These are phyloP conservation scores for Coprinopsis cinerea DNA, from an alignment of 768 basidiomycete species.

Conservation along the genomic window DNA sequence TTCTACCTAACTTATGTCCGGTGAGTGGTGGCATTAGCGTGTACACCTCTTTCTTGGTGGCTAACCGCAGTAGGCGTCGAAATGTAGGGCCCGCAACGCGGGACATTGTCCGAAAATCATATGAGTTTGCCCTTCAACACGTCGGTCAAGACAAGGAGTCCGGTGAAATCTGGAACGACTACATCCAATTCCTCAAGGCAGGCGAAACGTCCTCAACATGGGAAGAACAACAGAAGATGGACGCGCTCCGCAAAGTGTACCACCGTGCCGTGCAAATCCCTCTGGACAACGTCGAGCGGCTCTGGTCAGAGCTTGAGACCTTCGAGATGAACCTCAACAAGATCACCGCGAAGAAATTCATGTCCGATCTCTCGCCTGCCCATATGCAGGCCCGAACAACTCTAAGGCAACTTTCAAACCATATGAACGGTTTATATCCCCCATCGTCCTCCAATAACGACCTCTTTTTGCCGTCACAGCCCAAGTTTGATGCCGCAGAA, in stretches of 20 bases:
- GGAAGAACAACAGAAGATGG: conserved; percentile 97
- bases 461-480: conserved; percentile 61
- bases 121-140: conserved; percentile 86
- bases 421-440: conserved; percentile 60
- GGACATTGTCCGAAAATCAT: conserved; percentile 78
- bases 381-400: conserved; percentile 95
- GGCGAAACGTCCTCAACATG: conserved; percentile 82
- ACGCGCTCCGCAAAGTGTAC: conserved; percentile 84
- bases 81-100: conserved; percentile 64
- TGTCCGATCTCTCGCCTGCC: conserved; percentile 84
- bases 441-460: conserved; percentile 29
- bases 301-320: conserved; percentile 92
- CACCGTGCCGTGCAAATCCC: conserved; percentile 94
- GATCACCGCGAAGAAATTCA: conserved; percentile 94
- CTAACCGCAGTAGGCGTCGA: conserved; percentile 43
- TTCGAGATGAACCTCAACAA: conserved; percentile 89
- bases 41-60: conserved; percentile 15
- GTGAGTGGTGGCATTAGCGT: conserved; percentile 33
- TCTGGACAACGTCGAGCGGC: conserved; percentile 82
- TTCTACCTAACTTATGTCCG: conserved; percentile 94
- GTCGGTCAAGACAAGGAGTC: conserved; percentile 91
- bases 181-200: conserved; percentile 80
- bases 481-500: conserved; percentile 70
- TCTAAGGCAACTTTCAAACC: conserved; percentile 71
- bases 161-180: conserved; percentile 91